Base-by-base conservation (phyloP, 202 grass and related monocot species). In the Setaria viridis region DNA sequence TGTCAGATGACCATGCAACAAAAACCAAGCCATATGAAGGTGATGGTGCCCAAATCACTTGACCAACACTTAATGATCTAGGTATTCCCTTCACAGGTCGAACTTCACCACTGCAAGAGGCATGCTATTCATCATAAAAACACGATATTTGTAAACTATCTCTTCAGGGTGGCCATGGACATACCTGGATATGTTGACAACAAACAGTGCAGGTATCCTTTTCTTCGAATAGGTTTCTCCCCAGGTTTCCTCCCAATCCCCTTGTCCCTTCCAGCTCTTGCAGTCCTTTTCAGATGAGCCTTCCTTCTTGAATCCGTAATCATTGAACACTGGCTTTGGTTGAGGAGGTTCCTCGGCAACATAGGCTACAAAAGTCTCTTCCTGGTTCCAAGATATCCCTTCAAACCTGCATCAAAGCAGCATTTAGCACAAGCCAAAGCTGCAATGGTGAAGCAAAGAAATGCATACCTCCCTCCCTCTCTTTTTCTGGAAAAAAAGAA, bases 221-320 rank as follows among this genome's bases (percentile, higher is more conserved):
- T 98, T 98, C 83, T 92, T 95, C 43, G 88, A 87, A 83, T 98
- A 98, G 16, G 91, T 95, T 90, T 98, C 95, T 76, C 95, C 95
- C 95, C 95, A 98, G 33, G 54, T 81, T 64, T 98, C 95, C 74
- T 98, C 95, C 90, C 53, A 95, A 82, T 98, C 95, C 5, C 95
- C 95, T 83, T 92, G 90, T 30, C 93, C 95, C 90, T 95, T 98
- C 95, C 95, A 95, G 78, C 88, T 95, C 89, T 78, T 87, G 85
- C 55, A 85, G 76, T 98, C 95, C 63, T 95, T 98, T 77, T 95
- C 93, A 11, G 81, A 78, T 4, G 80, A 92, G 16, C 85, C 75
- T 84, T 86, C 92, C 76, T 91, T 92, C 88, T 74, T 93, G 86
- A 90, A 98, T 79, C 93, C 93, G 56, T 45, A 62, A 85, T 88